Base-by-base conservation (phyloP, 2,329 filamentous ascomycete species). In the Paecilomyces sp. region DNA sequence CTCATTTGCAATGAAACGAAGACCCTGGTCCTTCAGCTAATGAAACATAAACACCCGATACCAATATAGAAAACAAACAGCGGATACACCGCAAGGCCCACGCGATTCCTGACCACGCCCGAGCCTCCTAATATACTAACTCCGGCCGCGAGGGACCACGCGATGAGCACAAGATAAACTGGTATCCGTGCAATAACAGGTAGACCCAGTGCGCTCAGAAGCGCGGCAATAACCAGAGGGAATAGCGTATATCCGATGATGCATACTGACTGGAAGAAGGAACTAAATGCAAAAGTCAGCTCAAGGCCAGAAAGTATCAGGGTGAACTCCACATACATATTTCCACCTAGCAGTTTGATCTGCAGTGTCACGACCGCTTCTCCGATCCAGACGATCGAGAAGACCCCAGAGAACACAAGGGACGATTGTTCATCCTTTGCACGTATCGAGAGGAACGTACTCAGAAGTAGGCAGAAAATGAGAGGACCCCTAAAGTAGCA, bases 201-300 rank as follows among this genome's bases (percentile, higher is more conserved):
- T 7, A 97, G 82, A 56, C 85, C 83, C 33, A 99, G 72, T 0
- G 93, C 93, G 59, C 92, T 96, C 64, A 99, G 85, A 57, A 97
- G 79, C 1, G 93, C 87, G 7, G 95, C 95, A 66, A 99, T 90
- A 67, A 97, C 94, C 57, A 99, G 85, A 1, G 94, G 94, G 78
- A 99, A 99, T 59, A 99, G 85, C 1, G 94, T 99, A 77, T 99
- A 99, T 54, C 94, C 94, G 72, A 99, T 99, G 68, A 99, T 95
- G 76, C 92, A 97, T 66, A 99, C 85, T 60, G 92, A 96, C 76
- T 99, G 94, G 71, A 96, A 94, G 75, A 99, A 99, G 18, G 94
- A 97, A 70, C 93, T 97, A 72, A 56, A 68, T 12, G 55, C 22
- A 22, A 1, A 11, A 15, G 57, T 47, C 15, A 54, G 57, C 25